Base-by-base conservation (phyloP, 768 basidiomycete genomes). In the Pleurotus giganteus region DNA sequence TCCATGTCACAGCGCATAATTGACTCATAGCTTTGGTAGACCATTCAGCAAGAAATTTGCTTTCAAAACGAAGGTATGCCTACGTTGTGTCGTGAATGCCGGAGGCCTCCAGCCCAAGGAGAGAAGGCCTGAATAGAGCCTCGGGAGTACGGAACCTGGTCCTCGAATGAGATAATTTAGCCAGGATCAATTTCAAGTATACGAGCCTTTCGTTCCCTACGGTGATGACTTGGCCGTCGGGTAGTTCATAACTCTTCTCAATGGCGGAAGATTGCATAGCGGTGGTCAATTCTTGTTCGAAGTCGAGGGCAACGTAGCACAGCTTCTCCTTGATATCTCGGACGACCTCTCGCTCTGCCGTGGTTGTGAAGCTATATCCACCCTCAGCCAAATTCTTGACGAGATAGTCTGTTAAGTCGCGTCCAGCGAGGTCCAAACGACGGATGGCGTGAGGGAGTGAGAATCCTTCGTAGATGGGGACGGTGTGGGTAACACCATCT, bases 321-420 rank as follows among this genome's bases (percentile, higher is more conserved):
- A 95, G 84, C 80, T 93, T 94, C 82, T 94, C 92, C 81, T 97
- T 97, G 81, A 97, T 95, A 71, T 96, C 94, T 57, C 94, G 82
- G 63, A 96, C 94, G 56, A 97, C 93, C 84, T 94, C 93, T 65
- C 86, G 83, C 75, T 94, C 93, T 32, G 91, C 93, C 11, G 91
- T 89, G 59, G 94, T 96, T 62, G 91, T 94, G 83, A 97, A 96
- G 15, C 85, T 81, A 73, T 97, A 95, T 9, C 94, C 94, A 65
- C 94, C 86, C 74, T 97, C 94, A 71, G 82, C 88, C 68, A 94
- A 73, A 65, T 88, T 85, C 77, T 92, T 91, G 80, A 88, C 82
- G 62, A 94, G 72, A 70, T 76, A 86, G 55, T 87, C 86, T 58
- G 94, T 96, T 68, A 97, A 72, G 70, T 97, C 94, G 71, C 94